phyloP scores from a whole-genome alignment of 345 rosid genomes.

The Cardamine occulta region DNA sequence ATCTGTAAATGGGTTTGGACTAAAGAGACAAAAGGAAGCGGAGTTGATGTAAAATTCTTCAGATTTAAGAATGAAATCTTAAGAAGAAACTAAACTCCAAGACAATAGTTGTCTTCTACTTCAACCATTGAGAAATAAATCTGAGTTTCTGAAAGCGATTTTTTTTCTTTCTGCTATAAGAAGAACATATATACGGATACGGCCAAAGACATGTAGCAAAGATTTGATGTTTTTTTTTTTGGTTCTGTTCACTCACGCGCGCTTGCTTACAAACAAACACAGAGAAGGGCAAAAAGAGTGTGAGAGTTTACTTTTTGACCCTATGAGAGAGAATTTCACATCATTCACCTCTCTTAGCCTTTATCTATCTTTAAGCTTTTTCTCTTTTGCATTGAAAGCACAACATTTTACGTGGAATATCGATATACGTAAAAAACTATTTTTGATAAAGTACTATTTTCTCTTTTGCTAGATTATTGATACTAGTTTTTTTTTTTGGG shows the following conservation, averaged over 20 bases:
- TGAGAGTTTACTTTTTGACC: constrained; percentile 39
- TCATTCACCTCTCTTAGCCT: constrained; percentile 44
- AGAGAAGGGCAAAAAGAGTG: constrained; percentile 25
- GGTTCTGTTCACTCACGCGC: constrained; percentile 30
- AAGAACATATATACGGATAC: constrained; percentile 43
- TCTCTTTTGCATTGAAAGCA: constrained; percentile 62
- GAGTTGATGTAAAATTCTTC: neutral
- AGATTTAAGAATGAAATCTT: constrained; percentile 26
- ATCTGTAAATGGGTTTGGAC: constrained; percentile 20
- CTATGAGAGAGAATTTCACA: constrained; percentile 38
- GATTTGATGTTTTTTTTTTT: constrained; percentile 40
- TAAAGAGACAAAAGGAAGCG: constrained; percentile 31
- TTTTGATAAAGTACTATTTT: no score
- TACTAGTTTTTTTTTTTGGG: no score
- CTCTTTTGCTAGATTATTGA: neutral
- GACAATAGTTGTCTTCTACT: constrained; percentile 40
- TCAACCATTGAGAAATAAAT: constrained; percentile 38
- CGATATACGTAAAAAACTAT: constrained; percentile 25
- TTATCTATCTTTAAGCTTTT: constrained; percentile 48
- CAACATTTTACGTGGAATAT: constrained; percentile 59
- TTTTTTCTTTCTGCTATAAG: constrained; percentile 9
- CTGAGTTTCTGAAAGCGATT: constrained; percentile 41
- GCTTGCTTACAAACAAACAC: neutral
- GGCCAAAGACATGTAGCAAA: constrained; percentile 45
- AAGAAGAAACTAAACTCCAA: constrained; percentile 38